Percentiles rank a stretch among this genome's conserved stretches.
Evolutionary conservation across 345 rosid species (phyloP).

Genomic region (Eucalyptus cloeziana): DNA sequence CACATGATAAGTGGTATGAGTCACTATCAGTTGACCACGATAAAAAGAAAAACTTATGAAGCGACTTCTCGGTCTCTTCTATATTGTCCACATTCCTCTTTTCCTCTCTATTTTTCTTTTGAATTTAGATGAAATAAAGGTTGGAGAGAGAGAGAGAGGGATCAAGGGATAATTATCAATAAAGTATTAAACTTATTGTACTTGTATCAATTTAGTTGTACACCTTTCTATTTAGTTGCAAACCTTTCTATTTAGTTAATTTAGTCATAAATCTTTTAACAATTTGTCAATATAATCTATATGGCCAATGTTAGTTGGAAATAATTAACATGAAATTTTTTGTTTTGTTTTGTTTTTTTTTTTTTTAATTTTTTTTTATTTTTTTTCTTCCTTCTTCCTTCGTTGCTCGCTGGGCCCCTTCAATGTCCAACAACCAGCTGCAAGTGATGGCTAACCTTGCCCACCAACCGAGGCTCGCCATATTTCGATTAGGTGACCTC

Average conservation of each 20-base stretch:
- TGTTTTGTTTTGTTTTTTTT: too few species aligned
- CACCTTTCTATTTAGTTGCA: neutral
- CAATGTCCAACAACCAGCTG: too few species aligned
- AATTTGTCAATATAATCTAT: too few species aligned
- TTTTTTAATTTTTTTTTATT: too few species aligned
- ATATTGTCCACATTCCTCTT: neutral
- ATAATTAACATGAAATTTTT: neutral
- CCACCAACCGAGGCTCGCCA: neutral
- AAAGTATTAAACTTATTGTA: neutral
- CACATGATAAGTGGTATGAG: neutral
- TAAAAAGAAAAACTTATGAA: neutral
- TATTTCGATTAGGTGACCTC: neutral
- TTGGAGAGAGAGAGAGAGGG: neutral
- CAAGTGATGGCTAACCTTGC: neutral
- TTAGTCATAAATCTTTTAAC: too few species aligned
- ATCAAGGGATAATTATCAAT: neutral
- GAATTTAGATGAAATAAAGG: neutral
- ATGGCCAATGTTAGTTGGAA: neutral
- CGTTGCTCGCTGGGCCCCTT: fast-evolving
- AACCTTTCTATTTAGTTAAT: neutral
- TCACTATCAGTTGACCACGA: neutral
- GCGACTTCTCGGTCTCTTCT: neutral
- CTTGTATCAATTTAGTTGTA: too few species aligned
- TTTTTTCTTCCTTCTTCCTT: too few species aligned
- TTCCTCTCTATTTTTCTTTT: neutral